Conservation (phyloP, 768 basidiomycete species). For the Boletus patriciae region DNA sequence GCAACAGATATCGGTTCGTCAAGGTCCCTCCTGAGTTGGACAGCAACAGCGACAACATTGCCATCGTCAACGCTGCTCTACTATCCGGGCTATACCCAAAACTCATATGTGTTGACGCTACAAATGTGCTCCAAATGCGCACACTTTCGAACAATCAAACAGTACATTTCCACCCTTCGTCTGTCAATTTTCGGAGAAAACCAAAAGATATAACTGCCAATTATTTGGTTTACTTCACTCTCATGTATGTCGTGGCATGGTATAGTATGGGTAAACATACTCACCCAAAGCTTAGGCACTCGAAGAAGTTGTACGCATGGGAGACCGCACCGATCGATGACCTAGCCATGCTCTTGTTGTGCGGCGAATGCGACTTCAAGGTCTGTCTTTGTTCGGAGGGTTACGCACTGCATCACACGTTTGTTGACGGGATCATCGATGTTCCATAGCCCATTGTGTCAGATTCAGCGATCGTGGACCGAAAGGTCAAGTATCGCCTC, state of each 20-base stretch:
- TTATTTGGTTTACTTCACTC: slow-evolving; percentile 80
- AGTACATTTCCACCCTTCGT: slow-evolving; percentile 85
- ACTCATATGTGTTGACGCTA: slow-evolving; percentile 67
- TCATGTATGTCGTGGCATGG: slow-evolving; percentile 57
- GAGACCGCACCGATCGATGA: slow-evolving; percentile 91
- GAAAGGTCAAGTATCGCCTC: slow-evolving; percentile 75
- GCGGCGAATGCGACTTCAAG: slow-evolving; percentile 90
- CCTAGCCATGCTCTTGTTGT: slow-evolving; percentile 74
- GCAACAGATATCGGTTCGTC: slow-evolving; percentile 75
- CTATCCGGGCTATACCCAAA: slow-evolving; percentile 90
- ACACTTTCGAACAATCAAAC: slow-evolving; percentile 82
- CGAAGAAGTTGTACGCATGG: slow-evolving; percentile 91
- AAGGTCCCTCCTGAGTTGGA: slow-evolving; percentile 70
- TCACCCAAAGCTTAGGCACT: slow-evolving; percentile 60
- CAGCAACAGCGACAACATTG: slow-evolving; percentile 60
- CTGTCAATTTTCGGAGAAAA: slow-evolving; percentile 79
- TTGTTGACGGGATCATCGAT: slow-evolving; percentile 3
- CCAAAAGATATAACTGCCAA: slow-evolving; percentile 70
- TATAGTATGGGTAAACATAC: background rate
- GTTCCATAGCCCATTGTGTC: slow-evolving; percentile 63
- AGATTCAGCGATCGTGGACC: slow-evolving; percentile 72
- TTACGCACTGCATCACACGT: background rate
- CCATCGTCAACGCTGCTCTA: slow-evolving; percentile 77
- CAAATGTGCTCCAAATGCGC: slow-evolving; percentile 56
- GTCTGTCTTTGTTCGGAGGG: slow-evolving; percentile 37